phyloP scores from a whole-genome alignment of 768 basidiomycete genomes.

The Lentinula lateritia region DNA sequence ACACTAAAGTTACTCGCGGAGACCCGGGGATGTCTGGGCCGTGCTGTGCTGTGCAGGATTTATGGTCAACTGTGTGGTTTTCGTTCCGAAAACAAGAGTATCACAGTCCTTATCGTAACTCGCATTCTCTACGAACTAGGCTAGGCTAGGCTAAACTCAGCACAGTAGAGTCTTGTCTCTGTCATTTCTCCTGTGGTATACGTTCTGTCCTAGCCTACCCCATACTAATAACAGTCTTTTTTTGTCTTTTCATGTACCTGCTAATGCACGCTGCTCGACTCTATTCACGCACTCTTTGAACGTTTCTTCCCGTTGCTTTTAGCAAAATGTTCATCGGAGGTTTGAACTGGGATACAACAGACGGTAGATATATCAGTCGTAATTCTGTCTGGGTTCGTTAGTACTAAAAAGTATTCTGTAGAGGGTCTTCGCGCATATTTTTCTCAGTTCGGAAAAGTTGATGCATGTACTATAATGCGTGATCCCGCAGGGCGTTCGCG shows the following conservation, averaged over 20 bases:
- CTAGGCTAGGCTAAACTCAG: conserved; percentile 61
- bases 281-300: conserved; percentile 10
- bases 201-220: conserved; percentile 63
- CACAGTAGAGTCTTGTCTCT: conserved; percentile 70
- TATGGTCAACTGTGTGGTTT: conserved; percentile 1
- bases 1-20: not conserved
- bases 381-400: conserved; percentile 26
- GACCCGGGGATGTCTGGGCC: not conserved
- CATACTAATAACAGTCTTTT: conserved; percentile 73
- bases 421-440: conserved; percentile 85
- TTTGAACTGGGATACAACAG: conserved; percentile 99
- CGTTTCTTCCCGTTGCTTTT: conserved; percentile 22
- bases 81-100: conserved; percentile 16
- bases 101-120: conserved; percentile 18
- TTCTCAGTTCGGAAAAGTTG: conserved; percentile 92
- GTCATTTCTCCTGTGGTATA: conserved; percentile 54
- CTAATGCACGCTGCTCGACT: conserved; percentile 18
- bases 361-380: conserved; percentile 63
- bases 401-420: conserved; percentile 40
- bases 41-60: not conserved
- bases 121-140: conserved; percentile 62
- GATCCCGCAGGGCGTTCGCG: conserved; percentile 91
- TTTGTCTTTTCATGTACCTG: conserved; percentile 22
- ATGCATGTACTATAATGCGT: conserved; percentile 98
- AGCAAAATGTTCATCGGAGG: conserved; percentile 99